Base-by-base conservation (phyloP, 164 flowering plant genomes). In the Sextonia rubra region DNA sequence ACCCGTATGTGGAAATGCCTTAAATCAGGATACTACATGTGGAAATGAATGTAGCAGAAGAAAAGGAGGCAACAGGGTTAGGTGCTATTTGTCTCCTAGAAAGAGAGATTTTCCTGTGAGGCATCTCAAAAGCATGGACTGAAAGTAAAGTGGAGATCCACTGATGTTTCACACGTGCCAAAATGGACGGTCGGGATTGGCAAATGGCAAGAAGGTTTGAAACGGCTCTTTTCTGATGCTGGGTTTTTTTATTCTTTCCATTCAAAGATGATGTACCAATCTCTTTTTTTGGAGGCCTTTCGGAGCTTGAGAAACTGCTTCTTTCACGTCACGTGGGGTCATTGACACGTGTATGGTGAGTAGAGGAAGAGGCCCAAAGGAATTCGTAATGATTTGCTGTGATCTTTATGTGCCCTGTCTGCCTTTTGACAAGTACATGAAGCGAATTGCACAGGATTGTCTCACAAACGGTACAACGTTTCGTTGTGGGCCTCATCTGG, bases 61-160 rank as follows among this genome's bases (percentile, higher is more conserved):
- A 65, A 37, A 65, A 37, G 11, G 9, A 7, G 44, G 1, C 5
- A 30, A 30, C 0, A 17, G 27, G 65, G 12, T 47, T 17, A 9
- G 27, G 44, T 37, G 18, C 68, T 30, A 20, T 20, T 65, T 65
- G 47, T 65, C 30, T 65, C 68, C 23, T n/a, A 14, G 5, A 26
- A 62, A 24, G 65, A 26, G 3, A 62, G 65, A 62, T 62, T 26
- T 62, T 23, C 15, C 14, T 26, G 32, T 4, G 26, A 62, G 65
- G 65, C 24, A 62, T 62, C 65, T 62, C 65, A 62, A 23, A 25
- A 8, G 26, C 65, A 62, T 62, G 15, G 65, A 62, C 25, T 62
- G 65, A 14, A 62, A 62, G 30, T 22, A 62, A 23, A 23, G 4
- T 12, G 14, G 14, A 58, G 23, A 58, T 37, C 11, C 44, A 37